A percentile compares a stretch with the other conserved stretches of the same genome.
phyloP scores from a whole-genome alignment of 441 rosid species.

The Populus hybrid region DNA sequence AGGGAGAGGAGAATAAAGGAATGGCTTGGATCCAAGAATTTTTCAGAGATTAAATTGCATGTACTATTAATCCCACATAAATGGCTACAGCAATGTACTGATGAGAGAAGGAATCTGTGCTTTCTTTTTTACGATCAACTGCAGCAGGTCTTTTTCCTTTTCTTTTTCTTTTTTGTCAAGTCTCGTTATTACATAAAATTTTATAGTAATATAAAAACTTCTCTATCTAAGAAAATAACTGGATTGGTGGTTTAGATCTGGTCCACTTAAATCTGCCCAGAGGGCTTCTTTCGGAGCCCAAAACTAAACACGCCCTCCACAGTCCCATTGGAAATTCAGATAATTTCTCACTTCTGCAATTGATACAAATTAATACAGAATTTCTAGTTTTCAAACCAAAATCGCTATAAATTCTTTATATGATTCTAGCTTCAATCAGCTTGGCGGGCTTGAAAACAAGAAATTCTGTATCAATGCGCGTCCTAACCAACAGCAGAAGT shows the following conservation, averaged over 20 bases:
- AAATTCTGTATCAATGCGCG: background rate
- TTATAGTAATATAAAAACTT: background rate
- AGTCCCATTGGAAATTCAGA: background rate
- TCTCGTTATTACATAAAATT: background rate
- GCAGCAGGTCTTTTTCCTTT: background rate
- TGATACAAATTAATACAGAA: too few species aligned
- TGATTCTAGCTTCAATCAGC: background rate
- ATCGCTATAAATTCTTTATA: background rate
- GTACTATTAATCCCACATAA: background rate
- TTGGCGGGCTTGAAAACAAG: background rate
- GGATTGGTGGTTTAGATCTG: background rate
- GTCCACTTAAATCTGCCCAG: background rate
- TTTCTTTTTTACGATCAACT: background rate
- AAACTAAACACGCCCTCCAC: background rate
- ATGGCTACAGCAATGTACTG: background rate
- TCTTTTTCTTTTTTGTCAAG: background rate
- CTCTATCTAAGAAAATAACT: background rate
- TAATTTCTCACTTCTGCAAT: too few species aligned
- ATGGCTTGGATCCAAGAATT: background rate
- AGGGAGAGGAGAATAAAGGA: background rate
- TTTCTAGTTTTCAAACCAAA: background rate
- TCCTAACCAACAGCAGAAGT: background rate
- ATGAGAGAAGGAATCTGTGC: background rate
- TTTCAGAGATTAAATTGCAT: background rate
- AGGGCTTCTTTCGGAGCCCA: background rate